Base-by-base conservation (phyloP, 352 stramenopile genomes). In the Pythium periplocum region DNA sequence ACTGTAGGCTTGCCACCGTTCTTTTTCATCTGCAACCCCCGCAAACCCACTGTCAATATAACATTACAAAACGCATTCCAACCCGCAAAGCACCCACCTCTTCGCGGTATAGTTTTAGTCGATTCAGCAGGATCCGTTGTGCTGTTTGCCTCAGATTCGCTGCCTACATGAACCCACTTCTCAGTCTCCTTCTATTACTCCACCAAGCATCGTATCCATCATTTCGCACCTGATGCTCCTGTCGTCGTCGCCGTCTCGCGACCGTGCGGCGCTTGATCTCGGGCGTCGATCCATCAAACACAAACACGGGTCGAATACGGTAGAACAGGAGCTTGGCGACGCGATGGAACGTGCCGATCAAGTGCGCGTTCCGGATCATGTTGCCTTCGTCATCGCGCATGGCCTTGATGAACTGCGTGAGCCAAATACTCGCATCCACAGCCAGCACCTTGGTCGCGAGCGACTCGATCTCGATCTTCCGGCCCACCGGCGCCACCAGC, bases 401-500 rank as follows among this genome's bases (percentile, higher is more conserved):
- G 39, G 96, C 96, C 71, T 99, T 99, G 62, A 99, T 83, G 64
- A 99, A 99, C 76, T 99, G 96, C 31, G 93, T 98, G 53, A 99
- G 75, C 97, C 97, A 99, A 69, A 99, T 99, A 64, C 89, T 98
- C 8, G 96, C 96, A 71, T 99, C 97, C 42, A 99, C 96, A 1
- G 97, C 97, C 37, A 99, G 77, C 17, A 95, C 95, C 66, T 98
- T 71, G 9, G 92, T 83, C 46, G 87, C 80, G n/a, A 99, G 76
- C 38, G 96, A 98, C 86, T 99, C 96, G 49, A 99, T 97, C 66
- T 96, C 97, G 44, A 99, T 90, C 62, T 98, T 89, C 46, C 97
- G 87, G 11, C 96, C 97, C 48, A 97, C 90, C 0, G 97, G 96
- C 53, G 96, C 84, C 39, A 99, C 75, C 45, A 99, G 71, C 51